These are phyloP conservation scores for Grifola frondosa DNA, from an alignment of 1,284 basidiomycete species.

Conservation along the genomic window DNA sequence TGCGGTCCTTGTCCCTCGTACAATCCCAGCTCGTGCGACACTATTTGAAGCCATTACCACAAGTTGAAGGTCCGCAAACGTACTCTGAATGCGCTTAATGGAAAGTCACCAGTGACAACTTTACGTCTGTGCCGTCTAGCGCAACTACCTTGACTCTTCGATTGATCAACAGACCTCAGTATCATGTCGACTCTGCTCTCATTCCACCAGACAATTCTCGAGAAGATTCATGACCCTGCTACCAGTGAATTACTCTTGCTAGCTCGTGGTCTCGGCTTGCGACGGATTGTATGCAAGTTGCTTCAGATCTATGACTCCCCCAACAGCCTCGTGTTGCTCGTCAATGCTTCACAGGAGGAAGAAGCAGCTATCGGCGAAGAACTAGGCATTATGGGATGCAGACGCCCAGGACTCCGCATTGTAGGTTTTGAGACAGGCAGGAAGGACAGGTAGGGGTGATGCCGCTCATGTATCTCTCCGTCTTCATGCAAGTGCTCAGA, in stretches of 20 bases:
- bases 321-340: conserved; percentile 79
- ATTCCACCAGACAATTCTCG: conserved; percentile 65
- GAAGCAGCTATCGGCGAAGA: conserved; percentile 92
- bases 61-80: too few relatives aligned
- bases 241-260: conserved; percentile 83
- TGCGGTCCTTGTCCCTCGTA: too few relatives aligned
- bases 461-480: background rate
- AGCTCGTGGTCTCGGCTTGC: conserved; percentile 84
- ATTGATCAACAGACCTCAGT: too few relatives aligned
- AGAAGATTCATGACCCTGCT: conserved; percentile 72
- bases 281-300: conserved; percentile 80
- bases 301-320: conserved; percentile 93
- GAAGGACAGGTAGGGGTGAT: conserved; percentile 66
- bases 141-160: too few relatives aligned
- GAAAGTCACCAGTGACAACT: too few relatives aligned
- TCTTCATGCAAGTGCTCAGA: conserved; percentile 41
- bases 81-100: too few relatives aligned
- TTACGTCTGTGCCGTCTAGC: too few relatives aligned
- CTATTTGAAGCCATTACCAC: too few relatives aligned
- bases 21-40: too few relatives aligned
- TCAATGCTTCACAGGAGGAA: conserved; percentile 88
- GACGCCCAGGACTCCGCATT: conserved; percentile 81
- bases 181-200: conserved; percentile 46
- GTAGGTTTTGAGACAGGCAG: conserved; percentile 84
- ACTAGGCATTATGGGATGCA: conserved; percentile 87